These are phyloP conservation scores for Balamuthia mandrillaris DNA, from an alignment of 208 protist genomes.

Conservation along the genomic window DNA sequence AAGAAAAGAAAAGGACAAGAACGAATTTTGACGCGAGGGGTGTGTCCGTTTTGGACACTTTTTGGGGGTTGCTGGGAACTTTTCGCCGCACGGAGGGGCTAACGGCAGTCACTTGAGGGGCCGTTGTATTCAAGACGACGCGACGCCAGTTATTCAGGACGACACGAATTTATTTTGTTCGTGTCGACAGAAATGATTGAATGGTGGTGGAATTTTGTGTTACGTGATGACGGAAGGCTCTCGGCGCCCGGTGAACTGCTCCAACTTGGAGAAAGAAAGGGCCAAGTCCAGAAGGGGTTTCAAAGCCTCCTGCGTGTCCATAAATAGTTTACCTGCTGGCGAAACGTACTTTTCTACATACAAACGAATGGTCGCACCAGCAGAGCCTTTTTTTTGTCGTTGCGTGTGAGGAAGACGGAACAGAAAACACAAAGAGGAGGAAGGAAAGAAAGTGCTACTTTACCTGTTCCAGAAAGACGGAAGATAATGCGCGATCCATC, in stretches of 20 bases:
- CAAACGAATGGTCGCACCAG: conserved; percentile 91
- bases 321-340: conserved; percentile 59
- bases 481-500: conserved; percentile 93
- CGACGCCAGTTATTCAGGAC: too few species aligned
- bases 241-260: conserved; percentile 82
- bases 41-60: too few species aligned
- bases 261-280: conserved; percentile 79
- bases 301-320: conserved; percentile 73
- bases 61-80: too few species aligned
- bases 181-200: conserved; percentile 57
- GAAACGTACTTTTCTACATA: conserved; percentile 92
- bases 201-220: conserved; percentile 93
- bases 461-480: conserved; percentile 90
- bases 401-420: background rate
- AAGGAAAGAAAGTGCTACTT: conserved; percentile 22
- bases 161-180: background rate
- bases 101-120: too few species aligned
- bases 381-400: conserved; percentile 52
- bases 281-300: conserved; percentile 81
- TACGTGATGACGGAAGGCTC: conserved; percentile 95
- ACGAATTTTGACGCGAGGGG: too few species aligned
- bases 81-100: too few species aligned
- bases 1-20: too few species aligned
- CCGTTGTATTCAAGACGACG: background rate
- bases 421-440: too few species aligned